Conservation (phyloP, 108 stramenopile genomes). For the Thalassiosira profunda region DNA sequence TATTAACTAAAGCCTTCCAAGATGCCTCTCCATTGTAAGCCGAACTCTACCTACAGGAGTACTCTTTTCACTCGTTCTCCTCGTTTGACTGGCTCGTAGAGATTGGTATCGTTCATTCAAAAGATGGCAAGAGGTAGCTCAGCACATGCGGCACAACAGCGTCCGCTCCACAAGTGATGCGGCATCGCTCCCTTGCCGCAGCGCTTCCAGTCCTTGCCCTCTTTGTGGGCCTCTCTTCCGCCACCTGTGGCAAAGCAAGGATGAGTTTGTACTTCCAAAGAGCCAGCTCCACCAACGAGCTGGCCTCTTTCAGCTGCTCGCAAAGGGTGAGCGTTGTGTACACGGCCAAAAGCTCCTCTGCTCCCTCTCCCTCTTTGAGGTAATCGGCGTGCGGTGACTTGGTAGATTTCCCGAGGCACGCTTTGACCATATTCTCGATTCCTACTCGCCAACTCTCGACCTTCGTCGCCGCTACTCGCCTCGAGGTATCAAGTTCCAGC, state of each 20-base stretch:
- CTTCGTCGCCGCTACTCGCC: neutral
- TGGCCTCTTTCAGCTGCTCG: neutral
- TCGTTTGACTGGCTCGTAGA: no score
- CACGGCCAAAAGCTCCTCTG: neutral
- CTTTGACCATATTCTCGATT: neutral
- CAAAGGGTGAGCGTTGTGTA: neutral
- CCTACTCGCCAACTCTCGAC: neutral
- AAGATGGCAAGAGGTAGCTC: neutral
- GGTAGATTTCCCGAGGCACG: neutral
- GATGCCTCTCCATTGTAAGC: no score
- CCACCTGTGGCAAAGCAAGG: neutral
- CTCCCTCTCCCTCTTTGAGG: no score
- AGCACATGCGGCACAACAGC: slow-evolving; percentile 2
- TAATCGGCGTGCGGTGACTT: no score
- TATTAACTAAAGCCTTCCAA: no score
- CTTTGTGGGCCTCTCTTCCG: neutral
- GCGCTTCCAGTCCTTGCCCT: neutral
- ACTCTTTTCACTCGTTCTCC: no score
- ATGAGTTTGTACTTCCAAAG: slow-evolving; percentile 3
- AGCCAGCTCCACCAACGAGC: neutral
- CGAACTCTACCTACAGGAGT: no score
- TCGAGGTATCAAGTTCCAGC: neutral
- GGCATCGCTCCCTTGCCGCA: neutral
- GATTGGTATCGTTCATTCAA: no score
- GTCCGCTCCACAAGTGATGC: slow-evolving; percentile 5